These are phyloP conservation scores for Vanrija sp. DNA, from an alignment of 1,284 basidiomycete genomes.

Conservation along the genomic window DNA sequence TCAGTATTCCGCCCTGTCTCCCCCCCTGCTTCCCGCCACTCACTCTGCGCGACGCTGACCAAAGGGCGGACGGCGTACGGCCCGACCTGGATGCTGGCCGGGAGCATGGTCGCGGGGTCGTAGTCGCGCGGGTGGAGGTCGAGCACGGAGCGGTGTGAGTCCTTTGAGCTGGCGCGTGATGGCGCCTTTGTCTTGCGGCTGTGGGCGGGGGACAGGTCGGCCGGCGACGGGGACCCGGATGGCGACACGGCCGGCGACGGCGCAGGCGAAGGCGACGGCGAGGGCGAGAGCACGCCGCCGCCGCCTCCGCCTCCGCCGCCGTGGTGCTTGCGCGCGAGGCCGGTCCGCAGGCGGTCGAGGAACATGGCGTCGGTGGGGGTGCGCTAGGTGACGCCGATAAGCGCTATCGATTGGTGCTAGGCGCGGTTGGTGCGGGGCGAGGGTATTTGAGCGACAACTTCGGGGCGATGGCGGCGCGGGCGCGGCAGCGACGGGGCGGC, in stretches of 20 bases:
- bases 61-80: conserved; percentile 8
- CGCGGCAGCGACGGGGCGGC: too few species aligned
- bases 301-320: background rate
- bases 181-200: background rate
- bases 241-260: too few species aligned
- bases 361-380: background rate
- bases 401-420: background rate
- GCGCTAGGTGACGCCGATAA: background rate
- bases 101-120: conserved; percentile 19
- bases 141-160: conserved; percentile 14
- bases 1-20: too few species aligned
- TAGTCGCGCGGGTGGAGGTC: conserved; percentile 21
- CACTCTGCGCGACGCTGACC: conserved; percentile 9
- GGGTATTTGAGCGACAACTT: too few species aligned
- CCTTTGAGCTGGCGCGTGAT: background rate
- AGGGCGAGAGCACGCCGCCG: too few species aligned
- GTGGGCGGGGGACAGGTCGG: background rate
- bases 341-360: background rate
- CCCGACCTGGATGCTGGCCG: conserved; percentile 17
- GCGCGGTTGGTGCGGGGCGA: too few species aligned
- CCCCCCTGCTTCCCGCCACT: background rate
- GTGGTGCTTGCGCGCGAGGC: background rate
- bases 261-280: too few species aligned
- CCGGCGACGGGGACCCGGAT: too few species aligned
- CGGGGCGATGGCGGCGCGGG: too few species aligned